Conservation (phyloP, 2,329 filamentous ascomycete genomes). For the Pyrenophora graminea region DNA sequence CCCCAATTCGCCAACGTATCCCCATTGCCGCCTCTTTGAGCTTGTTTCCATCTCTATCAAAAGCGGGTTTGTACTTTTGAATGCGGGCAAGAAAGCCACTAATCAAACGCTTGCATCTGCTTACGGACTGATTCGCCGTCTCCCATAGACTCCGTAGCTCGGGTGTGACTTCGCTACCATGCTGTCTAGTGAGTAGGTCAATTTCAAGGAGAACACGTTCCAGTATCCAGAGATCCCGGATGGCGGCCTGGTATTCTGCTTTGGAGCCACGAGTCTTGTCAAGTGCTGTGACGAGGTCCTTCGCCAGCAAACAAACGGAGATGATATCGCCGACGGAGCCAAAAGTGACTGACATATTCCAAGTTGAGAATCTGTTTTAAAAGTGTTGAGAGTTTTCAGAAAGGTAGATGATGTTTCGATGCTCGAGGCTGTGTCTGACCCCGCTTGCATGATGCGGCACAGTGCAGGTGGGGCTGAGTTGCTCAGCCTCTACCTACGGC, state of each 20-base stretch:
- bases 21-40: constrained; percentile 9
- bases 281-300: constrained; percentile 35
- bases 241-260: constrained; percentile 34
- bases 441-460: too few relatives aligned
- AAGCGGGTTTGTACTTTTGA: background rate
- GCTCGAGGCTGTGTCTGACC: too few relatives aligned
- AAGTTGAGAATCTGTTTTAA: background rate
- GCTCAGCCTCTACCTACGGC: too few relatives aligned
- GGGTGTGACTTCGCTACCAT: background rate
- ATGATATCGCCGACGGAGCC: constrained; percentile 29
- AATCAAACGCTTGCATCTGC: background rate
- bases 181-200: constrained; percentile 14
- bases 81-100: background rate
- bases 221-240: constrained; percentile 31
- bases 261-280: constrained; percentile 34
- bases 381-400: too few relatives aligned
- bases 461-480: too few relatives aligned
- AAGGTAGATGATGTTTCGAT: too few relatives aligned
- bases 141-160: background rate
- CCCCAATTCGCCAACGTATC: constrained; percentile 14
- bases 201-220: constrained; percentile 21
- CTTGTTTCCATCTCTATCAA: background rate
- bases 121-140: background rate
- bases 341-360: background rate
- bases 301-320: constrained; percentile 31